Base-by-base conservation (phyloP, 306 rosid genomes). In the Ziziphus jujuba region DNA sequence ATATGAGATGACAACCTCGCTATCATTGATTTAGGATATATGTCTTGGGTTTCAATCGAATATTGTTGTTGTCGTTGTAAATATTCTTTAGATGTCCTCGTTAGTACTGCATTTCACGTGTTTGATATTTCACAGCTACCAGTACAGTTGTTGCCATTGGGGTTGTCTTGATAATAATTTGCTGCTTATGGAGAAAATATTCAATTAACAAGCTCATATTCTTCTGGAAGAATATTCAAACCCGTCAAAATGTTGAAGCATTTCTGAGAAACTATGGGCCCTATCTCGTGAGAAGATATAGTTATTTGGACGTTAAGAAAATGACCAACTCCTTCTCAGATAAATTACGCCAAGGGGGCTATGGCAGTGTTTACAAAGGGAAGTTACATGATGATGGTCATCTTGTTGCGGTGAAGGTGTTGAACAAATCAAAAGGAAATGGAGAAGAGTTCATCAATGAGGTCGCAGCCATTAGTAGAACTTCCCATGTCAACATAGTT, bases 321-420 rank as follows among this genome's bases (percentile, higher is more conserved):
- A 45, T 79, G 69, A 69, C 87, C 10, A 72, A 58, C 35, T 59
- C 70, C 38, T 78, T 78, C 3, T 57, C 40, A 50, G 49, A 63
- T 13, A 82, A 75, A 61, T 56, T 82, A 48, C 84, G 84, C 2
- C 75, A 69, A 28, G 84, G 87, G 16, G 87, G 81, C 4, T 82
- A 67, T 55, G 83, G 78, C 5, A 22, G 65, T 22, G 83, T 82
- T 1, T 71, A 74, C 48, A 82, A 71, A 36, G 84, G 82, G 0
- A 62, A 66, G 15, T 36, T 73, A 21, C 66, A 59, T 0, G 79
- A 84, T n/a, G n/a, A n/a, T 25, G 77, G 74, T 1, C 0, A 48
- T 60, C 28, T 20, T 9, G 70, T 77, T 63, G 88, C 88, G 0
- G 81, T 80, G 43, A 84, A 80, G 75, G 21, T 84, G 49, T 56